Evolutionary conservation across 2,329 filamentous ascomycete species (phyloP), one percentile per base, ranked within the genome.

Genomic region (Aspergillus thermomutatus): DNA sequence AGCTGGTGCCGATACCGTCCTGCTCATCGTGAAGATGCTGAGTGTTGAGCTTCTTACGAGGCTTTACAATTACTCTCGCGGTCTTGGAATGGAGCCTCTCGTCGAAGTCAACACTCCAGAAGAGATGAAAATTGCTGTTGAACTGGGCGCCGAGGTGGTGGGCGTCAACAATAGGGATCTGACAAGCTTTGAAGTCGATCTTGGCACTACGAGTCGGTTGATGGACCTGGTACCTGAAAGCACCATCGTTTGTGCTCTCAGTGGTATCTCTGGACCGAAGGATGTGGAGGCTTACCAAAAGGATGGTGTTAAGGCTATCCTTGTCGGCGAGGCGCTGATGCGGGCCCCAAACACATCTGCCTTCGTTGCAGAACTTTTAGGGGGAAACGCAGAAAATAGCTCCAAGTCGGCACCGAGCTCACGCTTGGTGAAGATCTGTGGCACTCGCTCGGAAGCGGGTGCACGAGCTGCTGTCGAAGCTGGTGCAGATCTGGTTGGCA

Each of bases 21-120:
- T 99, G 26, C 83, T 99, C 21, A 99, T 99, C 64, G 94, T 99
- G 52, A 99, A 99, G 80, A 99, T 99, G 94, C 84, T 99, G 10
- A 88, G 93, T 58, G 78, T 83, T 26, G 84, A 86, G 27, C 81
- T 89, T 3, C 81, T 99, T 31, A 86, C 86, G 57, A 82, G 85
- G 47, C 80, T 99, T 10, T 99, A 97, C 79, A 82, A 87, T 56
- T 99, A 97, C 77, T 97, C 92, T 1, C 82, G 87, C 46, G 92
- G 88, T 2, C 81, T 99, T 2, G 93, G 92, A 19, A 99, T 99
- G 94, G 95, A 99, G 76, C 94, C 94, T 34, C 77, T 99, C 28
- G 94, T 99, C 1, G 94, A 99, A 73, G 94, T 99, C 27, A 96
- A 99, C 70, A 99, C 89, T 45, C 86, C 88, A 0, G 90, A 94